Conservation (phyloP, 2,329 filamentous ascomycete genomes). For the Verticillium zaregamsianum region DNA sequence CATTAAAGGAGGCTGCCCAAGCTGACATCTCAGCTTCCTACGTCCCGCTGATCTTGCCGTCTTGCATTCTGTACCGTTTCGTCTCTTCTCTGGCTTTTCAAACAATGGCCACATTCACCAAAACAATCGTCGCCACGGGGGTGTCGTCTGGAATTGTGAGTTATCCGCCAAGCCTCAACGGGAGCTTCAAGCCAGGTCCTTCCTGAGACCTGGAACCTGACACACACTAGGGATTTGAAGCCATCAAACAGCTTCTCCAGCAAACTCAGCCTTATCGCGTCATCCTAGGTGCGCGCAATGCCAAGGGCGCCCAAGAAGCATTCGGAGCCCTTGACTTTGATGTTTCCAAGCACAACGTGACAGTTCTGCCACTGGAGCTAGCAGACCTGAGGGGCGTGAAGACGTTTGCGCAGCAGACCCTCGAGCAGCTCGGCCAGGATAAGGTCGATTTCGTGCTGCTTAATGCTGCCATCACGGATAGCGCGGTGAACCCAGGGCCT, state of each 20-base stretch:
- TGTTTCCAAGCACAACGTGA: conserved; percentile 31
- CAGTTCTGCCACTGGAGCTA: conserved; percentile 45
- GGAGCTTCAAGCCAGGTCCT: background rate
- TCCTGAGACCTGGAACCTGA: background rate
- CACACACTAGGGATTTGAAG: conserved; percentile 44
- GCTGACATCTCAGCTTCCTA: background rate
- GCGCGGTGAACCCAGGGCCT: conserved; percentile 27
- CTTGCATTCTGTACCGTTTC: background rate
- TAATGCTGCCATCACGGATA: conserved; percentile 41
- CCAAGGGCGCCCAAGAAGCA: conserved; percentile 32
- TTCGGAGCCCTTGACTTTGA: conserved; percentile 37
- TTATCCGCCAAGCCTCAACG: background rate
- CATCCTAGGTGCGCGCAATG: conserved; percentile 47
- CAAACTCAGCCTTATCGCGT: conserved; percentile 41
- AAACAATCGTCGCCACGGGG: conserved; percentile 48
- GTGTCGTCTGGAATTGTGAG: conserved; percentile 44
- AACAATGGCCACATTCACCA: conserved; percentile 33
- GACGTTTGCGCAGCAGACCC: conserved; percentile 39
- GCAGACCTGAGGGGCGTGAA: conserved; percentile 38
- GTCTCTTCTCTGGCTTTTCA: background rate
- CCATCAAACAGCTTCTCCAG: conserved; percentile 45
- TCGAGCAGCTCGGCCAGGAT: conserved; percentile 33
- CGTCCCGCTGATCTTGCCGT: background rate
- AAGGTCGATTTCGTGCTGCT: conserved; percentile 45
- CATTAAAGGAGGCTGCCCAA: background rate